These are phyloP conservation scores for Acidomyces sp. DNA, from an alignment of 495 filamentous ascomycete species.

Conservation along the genomic window DNA sequence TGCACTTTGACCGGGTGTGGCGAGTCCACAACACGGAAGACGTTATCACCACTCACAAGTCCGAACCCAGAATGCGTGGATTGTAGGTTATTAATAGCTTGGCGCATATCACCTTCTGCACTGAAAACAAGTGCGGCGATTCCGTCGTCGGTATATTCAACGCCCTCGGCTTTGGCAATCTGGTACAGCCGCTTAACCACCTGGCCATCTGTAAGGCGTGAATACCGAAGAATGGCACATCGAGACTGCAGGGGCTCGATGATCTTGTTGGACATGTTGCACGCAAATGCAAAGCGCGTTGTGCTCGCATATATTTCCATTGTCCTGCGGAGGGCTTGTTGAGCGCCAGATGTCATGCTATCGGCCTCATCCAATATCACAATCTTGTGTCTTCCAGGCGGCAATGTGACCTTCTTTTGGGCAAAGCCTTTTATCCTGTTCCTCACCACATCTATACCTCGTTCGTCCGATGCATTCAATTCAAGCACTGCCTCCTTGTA, in stretches of 20 bases:
- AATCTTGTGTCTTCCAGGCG: constrained; percentile 80
- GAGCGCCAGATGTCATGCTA: constrained; percentile 87
- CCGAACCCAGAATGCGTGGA: constrained; percentile 92
- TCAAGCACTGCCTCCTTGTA: constrained; percentile 98
- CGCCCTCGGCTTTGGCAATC: constrained; percentile 70
- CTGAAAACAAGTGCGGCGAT: constrained; percentile 91
- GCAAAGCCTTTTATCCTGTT: constrained; percentile 98
- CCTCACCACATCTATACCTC: constrained; percentile 98
- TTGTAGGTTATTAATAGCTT: constrained; percentile 98
- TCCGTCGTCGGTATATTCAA: constrained; percentile 79
- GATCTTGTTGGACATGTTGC: constrained; percentile 98
- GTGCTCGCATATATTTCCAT: constrained; percentile 99
- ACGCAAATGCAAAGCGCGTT: constrained; percentile 94
- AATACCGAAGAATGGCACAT: constrained; percentile 91
- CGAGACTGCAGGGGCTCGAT: constrained; percentile 95
- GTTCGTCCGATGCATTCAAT: constrained; percentile 89
- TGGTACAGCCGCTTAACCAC: constrained; percentile 81
- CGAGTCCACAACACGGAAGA: constrained; percentile 94
- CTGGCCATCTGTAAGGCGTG: constrained; percentile 81
- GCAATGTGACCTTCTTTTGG: constrained; percentile 97
- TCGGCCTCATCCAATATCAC: constrained; percentile 98
- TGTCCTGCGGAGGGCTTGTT: constrained; percentile 87
- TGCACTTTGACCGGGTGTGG: constrained; percentile 97
- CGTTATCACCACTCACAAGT: constrained; percentile 92
- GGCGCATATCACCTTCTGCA: constrained; percentile 96